Evolutionary conservation across 345 rosid genomes (phyloP), one percentile per base, ranked within the genome.

Genomic region (Boechera retrofracta): DNA sequence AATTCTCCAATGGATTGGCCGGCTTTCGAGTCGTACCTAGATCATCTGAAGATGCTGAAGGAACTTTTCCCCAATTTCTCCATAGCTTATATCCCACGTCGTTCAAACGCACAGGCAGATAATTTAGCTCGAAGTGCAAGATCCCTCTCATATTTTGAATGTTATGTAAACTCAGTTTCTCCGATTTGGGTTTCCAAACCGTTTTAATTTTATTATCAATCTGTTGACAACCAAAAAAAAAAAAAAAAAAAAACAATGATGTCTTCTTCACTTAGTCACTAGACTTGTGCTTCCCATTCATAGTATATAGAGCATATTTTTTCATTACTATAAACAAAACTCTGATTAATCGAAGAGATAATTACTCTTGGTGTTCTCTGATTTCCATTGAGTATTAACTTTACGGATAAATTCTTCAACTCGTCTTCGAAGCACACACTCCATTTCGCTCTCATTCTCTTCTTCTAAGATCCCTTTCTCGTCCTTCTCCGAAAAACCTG

Each of bases 321-420:
- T 8, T 2, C 7, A 31, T 55, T 13, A 56, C n/a, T 45, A 67
- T 28, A 49, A 75, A 66, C 67, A 67, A 75, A 75, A 67, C 4
- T 67, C 16, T 59, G 63, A 60, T 75, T 75, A 68, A 28, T 75
- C 0, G 18, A 67, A 16, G 61, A 58, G 60, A 69, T 61, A 41
- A 52, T 61, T 52, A 69, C 8, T 68, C 29, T 52, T 69, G 41
- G 47, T 52, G 15, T 76, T 76, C 72, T 93, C 95, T 57, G 71
- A 81, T 59, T 64, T 83, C 95, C 97, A 86, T 77, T 81, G 87
- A 33, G 74, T 77, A 47, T 85, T 87, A 29, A 88, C 84, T 58
- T 88, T 86, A 16, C 70, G 69, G 16, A 88, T 91, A 42, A 91
- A 88, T 55, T 87, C 89, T 73, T 89, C 97, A 4, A 80, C 80